phyloP scores from a whole-genome alignment of 2,329 filamentous ascomycete species.

The Arthrocladium fulminans region DNA sequence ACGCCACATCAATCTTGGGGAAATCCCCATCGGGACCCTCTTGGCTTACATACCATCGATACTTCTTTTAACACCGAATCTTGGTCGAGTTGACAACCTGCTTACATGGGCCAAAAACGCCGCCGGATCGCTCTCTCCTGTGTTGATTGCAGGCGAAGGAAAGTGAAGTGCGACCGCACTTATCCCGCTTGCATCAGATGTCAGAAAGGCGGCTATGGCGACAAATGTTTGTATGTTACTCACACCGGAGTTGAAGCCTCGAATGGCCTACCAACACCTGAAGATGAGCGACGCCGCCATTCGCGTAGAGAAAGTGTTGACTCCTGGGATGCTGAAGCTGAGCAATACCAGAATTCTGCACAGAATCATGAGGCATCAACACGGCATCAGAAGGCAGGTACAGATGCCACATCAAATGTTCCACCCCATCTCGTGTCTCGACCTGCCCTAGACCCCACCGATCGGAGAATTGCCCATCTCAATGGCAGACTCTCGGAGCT shows the following conservation, averaged over 20 bases:
- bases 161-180: conserved; percentile 23
- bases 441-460: neutral
- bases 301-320: conserved; percentile 6
- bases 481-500: conserved; percentile 16
- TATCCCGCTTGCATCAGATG: conserved; percentile 22
- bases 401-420: conserved; percentile 4
- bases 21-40: neutral
- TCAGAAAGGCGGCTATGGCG: conserved; percentile 17
- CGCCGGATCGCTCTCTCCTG: conserved; percentile 21
- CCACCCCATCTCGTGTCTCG: neutral
- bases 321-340: conserved; percentile 19
- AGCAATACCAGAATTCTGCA: conserved; percentile 15
- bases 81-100: neutral
- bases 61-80: neutral
- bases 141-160: conserved; percentile 20
- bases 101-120: conserved; percentile 20
- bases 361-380: conserved; percentile 10
- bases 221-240: conserved; percentile 21
- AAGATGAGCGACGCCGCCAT: conserved; percentile 5
- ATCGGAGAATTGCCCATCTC: conserved; percentile 12
- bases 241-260: conserved; percentile 16
- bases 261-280: conserved; percentile 11
- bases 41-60: neutral
- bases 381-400: neutral
- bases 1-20: no score